phyloP scores from a whole-genome alignment of 75 land plant genomes.

The Chamaecyparis obtusa region DNA sequence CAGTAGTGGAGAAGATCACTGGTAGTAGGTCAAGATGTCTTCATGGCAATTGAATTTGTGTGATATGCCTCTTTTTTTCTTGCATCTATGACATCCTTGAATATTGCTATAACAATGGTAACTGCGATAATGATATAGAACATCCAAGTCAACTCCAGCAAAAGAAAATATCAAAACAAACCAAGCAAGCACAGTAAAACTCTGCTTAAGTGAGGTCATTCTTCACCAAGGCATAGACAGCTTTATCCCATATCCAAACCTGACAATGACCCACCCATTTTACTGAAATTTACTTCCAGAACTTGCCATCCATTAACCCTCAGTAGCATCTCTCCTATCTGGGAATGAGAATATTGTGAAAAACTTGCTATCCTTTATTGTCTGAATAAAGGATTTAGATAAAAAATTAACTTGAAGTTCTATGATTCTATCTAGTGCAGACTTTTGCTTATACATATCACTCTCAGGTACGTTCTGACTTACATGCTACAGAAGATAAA shows the following conservation, averaged over 20 bases:
- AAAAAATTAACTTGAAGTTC: background rate
- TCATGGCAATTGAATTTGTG: no score
- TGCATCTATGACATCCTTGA: no score
- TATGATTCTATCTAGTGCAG: background rate
- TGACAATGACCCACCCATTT: background rate
- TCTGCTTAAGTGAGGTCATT: background rate
- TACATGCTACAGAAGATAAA: background rate
- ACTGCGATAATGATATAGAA: no score
- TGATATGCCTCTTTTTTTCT: no score
- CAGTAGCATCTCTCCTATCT: background rate
- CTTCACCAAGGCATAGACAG: background rate
- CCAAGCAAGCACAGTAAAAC: background rate
- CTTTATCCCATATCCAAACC: background rate
- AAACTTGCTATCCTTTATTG: background rate
- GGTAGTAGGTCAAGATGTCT: no score
- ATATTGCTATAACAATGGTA: no score
- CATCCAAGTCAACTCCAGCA: background rate
- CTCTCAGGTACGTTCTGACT: background rate
- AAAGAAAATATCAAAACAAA: background rate
- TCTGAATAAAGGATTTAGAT: background rate
- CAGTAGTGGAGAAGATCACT: no score
- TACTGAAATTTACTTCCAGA: background rate
- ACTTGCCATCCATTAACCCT: background rate
- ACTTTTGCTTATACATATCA: no score
- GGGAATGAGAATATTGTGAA: background rate